Evolutionary conservation across 495 filamentous ascomycete species (phyloP).

Genomic region (Lophium mytilinum): DNA sequence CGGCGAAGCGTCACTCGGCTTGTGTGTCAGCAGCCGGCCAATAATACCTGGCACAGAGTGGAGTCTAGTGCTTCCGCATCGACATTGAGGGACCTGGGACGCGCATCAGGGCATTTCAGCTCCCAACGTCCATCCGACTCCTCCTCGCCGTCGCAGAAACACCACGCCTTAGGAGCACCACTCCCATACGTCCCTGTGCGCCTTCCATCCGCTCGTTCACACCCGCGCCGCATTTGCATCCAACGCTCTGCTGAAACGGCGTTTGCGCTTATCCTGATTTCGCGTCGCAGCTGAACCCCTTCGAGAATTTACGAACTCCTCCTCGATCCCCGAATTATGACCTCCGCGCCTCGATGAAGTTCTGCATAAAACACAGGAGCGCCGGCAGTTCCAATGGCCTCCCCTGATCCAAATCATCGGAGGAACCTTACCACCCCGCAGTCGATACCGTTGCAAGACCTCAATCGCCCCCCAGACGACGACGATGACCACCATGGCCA

Average conservation of each 20-base stretch:
- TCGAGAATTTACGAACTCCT: neutral
- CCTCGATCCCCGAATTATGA: slow-evolving; percentile 9
- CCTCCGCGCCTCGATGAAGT: slow-evolving; percentile 20
- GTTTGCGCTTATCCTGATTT: slow-evolving; percentile 11
- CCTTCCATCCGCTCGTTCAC: neutral
- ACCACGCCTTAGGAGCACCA: too few species aligned
- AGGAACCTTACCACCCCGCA: slow-evolving; percentile 47
- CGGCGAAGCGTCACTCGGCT: too few species aligned
- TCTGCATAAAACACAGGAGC: slow-evolving; percentile 6
- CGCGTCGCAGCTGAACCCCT: slow-evolving; percentile 2
- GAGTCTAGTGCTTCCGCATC: too few species aligned
- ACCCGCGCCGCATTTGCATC: neutral
- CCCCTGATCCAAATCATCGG: slow-evolving; percentile 44
- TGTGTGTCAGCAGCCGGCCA: too few species aligned
- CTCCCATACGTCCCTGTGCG: too few species aligned
- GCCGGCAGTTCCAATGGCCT: slow-evolving; percentile 46
- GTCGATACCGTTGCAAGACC: slow-evolving; percentile 78
- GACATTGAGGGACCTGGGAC: too few species aligned
- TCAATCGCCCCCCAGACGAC: slow-evolving; percentile 54
- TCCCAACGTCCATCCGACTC: too few species aligned
- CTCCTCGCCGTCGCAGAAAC: too few species aligned
- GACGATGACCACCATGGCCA: slow-evolving; percentile 30
- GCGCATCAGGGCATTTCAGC: too few species aligned
- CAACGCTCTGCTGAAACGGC: neutral
- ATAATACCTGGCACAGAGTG: too few species aligned